Base-by-base conservation (phyloP, 495 filamentous ascomycete species). In the Beverwykella pulmonaria region DNA sequence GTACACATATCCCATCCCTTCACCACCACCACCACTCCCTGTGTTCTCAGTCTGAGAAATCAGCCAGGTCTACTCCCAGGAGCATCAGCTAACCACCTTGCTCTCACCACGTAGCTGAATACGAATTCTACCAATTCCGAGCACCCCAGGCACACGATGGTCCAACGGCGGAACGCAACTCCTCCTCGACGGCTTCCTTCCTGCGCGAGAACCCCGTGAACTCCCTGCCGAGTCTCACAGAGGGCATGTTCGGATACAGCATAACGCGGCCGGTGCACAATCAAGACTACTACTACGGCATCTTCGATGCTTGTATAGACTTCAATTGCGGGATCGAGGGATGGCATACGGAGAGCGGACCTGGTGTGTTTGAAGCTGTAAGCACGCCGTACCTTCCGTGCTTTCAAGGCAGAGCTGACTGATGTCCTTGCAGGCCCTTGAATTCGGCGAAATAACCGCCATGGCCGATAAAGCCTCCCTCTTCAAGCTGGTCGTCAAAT, bases 171-270 rank as follows among this genome's bases (percentile, higher is more conserved):
- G 82, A 86, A 60, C 82, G 79, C n/a, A 87, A 86, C 57, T 83
- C 85, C 4, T 86, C 88, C n/a, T 85, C 89, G 0, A 90, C 90
- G 0, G 91, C 90, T 22, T 75, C 80, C 1, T 96, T 88, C 73
- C 83, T 97, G 1, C 82, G 83, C 65, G 76, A 89, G 25, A 92
- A 96, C 70, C 81, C 90, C 0, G 85, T 88, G 29, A 81, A 89
- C 32, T 71, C 84, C 0, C 83, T 97, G 7, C 92, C 92, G 0
- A 75, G 86, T 30, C 72, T 98, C 30, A 97, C 94, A 20, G 92
- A 97, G 75, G 94, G 94, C 62, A 98, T 98, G 94, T 97, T 97
- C 70, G 94, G 93, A 29, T 98, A 98, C 80, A 94, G 90, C 68
- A 79, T 98, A 71, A 96, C 92, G n/a, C 82, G 93, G 14, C 91